Evolutionary conservation across 2,329 filamentous ascomycete species (phyloP), one percentile per base, ranked within the genome.

Genomic region (Arthrobotrys sphaeroides): DNA sequence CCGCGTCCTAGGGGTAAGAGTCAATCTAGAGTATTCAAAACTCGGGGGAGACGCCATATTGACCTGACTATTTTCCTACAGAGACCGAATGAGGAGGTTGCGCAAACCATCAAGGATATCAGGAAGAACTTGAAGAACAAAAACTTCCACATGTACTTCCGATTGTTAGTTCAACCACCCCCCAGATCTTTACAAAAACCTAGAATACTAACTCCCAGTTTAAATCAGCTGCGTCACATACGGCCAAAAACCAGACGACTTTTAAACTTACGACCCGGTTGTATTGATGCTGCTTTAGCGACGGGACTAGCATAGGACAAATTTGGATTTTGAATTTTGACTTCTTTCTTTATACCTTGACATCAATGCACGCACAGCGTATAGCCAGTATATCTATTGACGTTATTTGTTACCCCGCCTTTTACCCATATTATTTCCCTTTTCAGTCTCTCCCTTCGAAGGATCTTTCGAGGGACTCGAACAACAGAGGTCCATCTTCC

Each of bases 111-210:
- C 28, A 61, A 75, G n/a, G 43, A 64, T 2, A 77, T 77, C 9
- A 70, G 65, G 61, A 60, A 62, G 36, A 66, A 65, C 13, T 13
- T 77, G 20, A 70, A 72, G 45, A 77, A 65, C n/a, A 72, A 66
- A 43, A 51, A 20, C n/a, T 70, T 67, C 51, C 73, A 72, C 20
- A 77, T 72, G 59, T 77, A 77, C 26, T 72, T 77, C 43, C 49
- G 36, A 55, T 77, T 77, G 67, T 77, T 51, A 69, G 65, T 64
- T 12, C 9, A 38, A 24, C 13, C 18, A 9, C 43, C 2, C 16
- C n/a, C 40, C 9, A 5, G 10, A 36, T 5, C 33, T 16, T 18
- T 33, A 5, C 13, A n/a, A 51, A n/a, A 12, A 28, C 6, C 13
- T 10, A 6, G 9, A 10, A 43, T 66, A 22, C 69, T 74, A 55